Conservation (phyloP, 352 stramenopile genomes). For the Phytophthora citrophthora region DNA sequence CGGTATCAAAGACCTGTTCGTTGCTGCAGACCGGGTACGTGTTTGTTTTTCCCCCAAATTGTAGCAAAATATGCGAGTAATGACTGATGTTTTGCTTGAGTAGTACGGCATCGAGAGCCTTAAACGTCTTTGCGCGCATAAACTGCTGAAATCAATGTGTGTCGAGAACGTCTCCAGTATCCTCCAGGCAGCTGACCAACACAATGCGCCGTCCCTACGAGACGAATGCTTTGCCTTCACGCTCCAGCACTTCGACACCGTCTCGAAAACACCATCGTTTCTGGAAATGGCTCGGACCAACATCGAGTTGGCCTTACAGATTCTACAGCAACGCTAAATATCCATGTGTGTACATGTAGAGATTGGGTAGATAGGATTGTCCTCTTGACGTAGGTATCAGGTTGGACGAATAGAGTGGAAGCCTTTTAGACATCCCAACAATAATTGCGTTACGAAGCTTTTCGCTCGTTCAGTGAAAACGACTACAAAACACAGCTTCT, state of each 20-base stretch:
- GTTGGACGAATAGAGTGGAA: background rate
- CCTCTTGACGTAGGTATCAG: conserved; percentile 9
- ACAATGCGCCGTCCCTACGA: conserved; percentile 92
- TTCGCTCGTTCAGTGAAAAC: no score
- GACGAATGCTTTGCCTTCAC: conserved; percentile 97
- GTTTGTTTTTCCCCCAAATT: background rate
- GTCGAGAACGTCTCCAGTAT: conserved; percentile 96
- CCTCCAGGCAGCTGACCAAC: conserved; percentile 96
- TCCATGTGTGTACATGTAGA: background rate
- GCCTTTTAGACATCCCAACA: no score
- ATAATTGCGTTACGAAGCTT: background rate
- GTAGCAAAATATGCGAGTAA: background rate
- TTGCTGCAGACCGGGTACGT: conserved; percentile 85
- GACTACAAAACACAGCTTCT: no score
- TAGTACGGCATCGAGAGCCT: conserved; percentile 87
- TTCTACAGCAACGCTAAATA: conserved; percentile 85
- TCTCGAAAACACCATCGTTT: conserved; percentile 96
- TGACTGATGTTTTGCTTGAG: conserved; percentile 1
- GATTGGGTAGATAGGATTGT: conserved; percentile 9
- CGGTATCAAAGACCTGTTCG: conserved; percentile 93
- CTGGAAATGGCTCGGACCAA: conserved; percentile 98
- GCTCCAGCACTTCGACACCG: conserved; percentile 96
- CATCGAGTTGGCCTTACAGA: conserved; percentile 97
- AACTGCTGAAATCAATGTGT: conserved; percentile 93
- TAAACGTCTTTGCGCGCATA: conserved; percentile 94